Evolutionary conservation across 805 yeast species (phyloP).

Genomic region (Torulaspora gathmanii): DNA sequence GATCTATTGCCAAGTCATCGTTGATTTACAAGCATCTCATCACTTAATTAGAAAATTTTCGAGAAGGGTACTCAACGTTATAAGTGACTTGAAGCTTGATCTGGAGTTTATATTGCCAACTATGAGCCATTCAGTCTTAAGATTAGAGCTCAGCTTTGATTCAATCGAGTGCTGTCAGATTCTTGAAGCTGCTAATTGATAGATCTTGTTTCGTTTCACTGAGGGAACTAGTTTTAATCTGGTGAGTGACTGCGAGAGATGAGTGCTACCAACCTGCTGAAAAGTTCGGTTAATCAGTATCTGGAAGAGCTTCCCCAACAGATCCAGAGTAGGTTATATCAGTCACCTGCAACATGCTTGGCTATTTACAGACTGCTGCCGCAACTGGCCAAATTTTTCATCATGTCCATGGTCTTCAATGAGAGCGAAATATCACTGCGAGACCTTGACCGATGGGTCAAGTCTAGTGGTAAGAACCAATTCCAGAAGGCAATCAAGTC

Average conservation of each 20-base stretch:
- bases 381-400: constrained; percentile 79
- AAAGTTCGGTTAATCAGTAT: constrained; percentile 78
- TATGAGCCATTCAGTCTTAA: not conserved
- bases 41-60: constrained; percentile 5
- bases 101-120: not conserved
- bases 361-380: constrained; percentile 90
- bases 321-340: constrained; percentile 77
- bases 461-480: constrained; percentile 46
- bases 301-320: constrained; percentile 84
- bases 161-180: not conserved
- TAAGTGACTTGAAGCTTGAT: not conserved
- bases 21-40: constrained; percentile 6
- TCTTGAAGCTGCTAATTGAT: no score
- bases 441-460: constrained; percentile 74
- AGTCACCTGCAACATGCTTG: constrained; percentile 88
- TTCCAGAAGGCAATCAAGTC: constrained; percentile 75
- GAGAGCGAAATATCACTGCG: constrained; percentile 64
- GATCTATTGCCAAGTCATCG: not conserved
- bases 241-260: constrained; percentile 8
- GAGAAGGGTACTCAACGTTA: not conserved
- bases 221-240: not conserved
- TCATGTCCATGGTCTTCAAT: constrained; percentile 80
- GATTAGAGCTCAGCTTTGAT: not conserved
- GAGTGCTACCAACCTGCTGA: constrained; percentile 42
- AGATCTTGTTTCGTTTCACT: no score